Percentiles rank a stretch among this genome's conserved stretches.
Evolutionary conservation across 1,284 basidiomycete genomes (phyloP).

Genomic region (Tetrapyrgos nigripes): DNA sequence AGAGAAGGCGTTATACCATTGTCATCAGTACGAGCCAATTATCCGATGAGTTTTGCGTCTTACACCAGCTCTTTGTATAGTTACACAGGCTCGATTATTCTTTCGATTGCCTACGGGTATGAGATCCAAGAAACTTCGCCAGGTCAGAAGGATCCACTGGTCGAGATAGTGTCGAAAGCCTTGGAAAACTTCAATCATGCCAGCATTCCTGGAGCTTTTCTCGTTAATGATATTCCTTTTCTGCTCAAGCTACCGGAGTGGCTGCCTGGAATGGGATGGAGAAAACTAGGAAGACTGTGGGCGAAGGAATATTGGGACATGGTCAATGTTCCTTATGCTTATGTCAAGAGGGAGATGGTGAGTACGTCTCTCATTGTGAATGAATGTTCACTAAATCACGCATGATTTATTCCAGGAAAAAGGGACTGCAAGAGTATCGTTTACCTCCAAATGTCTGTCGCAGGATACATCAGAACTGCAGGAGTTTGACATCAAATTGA

Average conservation of each 20-base stretch:
- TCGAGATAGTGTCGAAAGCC: constrained; percentile 21
- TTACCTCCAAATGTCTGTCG: constrained; percentile 17
- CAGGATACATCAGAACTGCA: neutral
- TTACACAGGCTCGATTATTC: constrained; percentile 30
- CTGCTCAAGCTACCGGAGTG: constrained; percentile 37
- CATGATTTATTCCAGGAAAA: too few relatives aligned
- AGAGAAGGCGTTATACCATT: constrained; percentile 15
- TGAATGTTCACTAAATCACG: too few relatives aligned
- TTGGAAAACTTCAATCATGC: constrained; percentile 22
- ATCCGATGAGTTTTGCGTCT: too few relatives aligned
- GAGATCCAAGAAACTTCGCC: constrained; percentile 19
- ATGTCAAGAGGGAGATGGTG: constrained; percentile 33
- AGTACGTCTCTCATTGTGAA: too few relatives aligned
- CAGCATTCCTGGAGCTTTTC: constrained; percentile 29
- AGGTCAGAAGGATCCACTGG: constrained; percentile 24
- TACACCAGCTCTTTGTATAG: too few relatives aligned
- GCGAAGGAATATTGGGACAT: constrained; percentile 19
- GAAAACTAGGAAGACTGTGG: constrained; percentile 28
- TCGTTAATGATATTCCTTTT: constrained; percentile 41
- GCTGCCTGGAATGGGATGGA: constrained; percentile 42
- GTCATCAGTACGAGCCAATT: constrained; percentile 18
- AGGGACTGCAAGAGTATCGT: constrained; percentile 16
- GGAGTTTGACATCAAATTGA: constrained; percentile 17
- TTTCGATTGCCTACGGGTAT: constrained; percentile 39
- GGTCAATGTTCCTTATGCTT: constrained; percentile 29